Conservation (phyloP, 2,329 filamentous ascomycete genomes). For the Thielaviopsis populi region DNA sequence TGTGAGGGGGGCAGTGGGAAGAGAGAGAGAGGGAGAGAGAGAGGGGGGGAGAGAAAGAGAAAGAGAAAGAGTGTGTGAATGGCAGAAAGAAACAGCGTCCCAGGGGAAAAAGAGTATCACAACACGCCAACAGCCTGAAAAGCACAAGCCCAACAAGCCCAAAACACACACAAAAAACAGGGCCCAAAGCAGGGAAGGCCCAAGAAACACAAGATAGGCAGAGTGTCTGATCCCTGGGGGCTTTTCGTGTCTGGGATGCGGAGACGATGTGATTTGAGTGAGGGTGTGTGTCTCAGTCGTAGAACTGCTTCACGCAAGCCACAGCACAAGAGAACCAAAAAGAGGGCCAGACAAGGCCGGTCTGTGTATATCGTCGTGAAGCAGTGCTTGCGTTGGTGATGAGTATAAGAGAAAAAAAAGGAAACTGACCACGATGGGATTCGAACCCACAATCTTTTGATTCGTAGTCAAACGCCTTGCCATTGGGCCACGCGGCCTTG, state of each 20-base stretch:
- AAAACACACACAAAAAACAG: background rate
- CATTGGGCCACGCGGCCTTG: constrained; percentile 15
- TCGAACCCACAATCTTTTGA: constrained; percentile 15
- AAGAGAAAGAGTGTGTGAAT: background rate
- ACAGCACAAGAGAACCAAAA: background rate
- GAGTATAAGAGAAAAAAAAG: background rate
- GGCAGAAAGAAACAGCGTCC: too few species aligned
- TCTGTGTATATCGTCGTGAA: background rate
- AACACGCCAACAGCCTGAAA: background rate
- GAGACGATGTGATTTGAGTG: background rate
- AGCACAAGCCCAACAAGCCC: too few species aligned
- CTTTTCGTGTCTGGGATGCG: background rate
- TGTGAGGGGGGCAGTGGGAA: background rate
- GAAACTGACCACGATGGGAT: constrained; percentile 10
- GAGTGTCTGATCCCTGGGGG: background rate
- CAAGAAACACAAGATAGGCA: background rate
- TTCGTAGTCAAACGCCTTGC: constrained; percentile 16
- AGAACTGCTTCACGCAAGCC: too few species aligned
- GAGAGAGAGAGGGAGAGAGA: background rate
- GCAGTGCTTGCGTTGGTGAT: background rate
- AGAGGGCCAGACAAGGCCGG: background rate
- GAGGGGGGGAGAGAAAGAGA: background rate
- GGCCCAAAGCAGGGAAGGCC: background rate
- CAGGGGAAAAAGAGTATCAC: background rate
- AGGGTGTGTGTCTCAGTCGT: background rate